A percentile compares a stretch with the other conserved stretches of the same genome.
Evolutionary conservation across 805 yeast species (phyloP).

Genomic region (Hanseniaspora thailandica): DNA sequence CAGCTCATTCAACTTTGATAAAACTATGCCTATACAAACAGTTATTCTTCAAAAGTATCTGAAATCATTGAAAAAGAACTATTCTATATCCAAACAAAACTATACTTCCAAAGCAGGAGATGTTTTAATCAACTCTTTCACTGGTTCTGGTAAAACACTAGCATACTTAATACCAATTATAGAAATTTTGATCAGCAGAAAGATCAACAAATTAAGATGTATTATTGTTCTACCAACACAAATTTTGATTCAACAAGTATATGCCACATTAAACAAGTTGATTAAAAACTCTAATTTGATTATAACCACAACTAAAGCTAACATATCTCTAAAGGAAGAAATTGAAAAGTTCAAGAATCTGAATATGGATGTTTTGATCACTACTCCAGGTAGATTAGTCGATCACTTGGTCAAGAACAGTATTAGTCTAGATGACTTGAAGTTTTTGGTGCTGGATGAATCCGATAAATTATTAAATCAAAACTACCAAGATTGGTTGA

Average conservation of each 20-base stretch:
- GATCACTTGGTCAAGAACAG: constrained; percentile 44
- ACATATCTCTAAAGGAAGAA: constrained; percentile 50
- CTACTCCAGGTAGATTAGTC: constrained; percentile 76
- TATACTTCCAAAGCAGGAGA: constrained; percentile 57
- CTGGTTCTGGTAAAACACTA: constrained; percentile 92
- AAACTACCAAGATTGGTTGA: constrained; percentile 86
- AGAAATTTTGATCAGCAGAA: constrained; percentile 49
- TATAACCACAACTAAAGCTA: constrained; percentile 44
- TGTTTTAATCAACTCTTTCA: constrained; percentile 78
- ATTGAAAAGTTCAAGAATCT: constrained; percentile 34
- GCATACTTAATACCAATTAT: constrained; percentile 79
- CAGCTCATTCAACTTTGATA: constrained; percentile 23
- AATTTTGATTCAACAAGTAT: constrained; percentile 75
- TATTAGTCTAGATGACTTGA: constrained; percentile 41
- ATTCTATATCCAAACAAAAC: constrained; percentile 25
- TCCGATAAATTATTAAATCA: constrained; percentile 77
- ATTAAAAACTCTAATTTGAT: constrained; percentile 53
- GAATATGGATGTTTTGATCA: constrained; percentile 55
- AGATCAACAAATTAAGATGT: constrained; percentile 64
- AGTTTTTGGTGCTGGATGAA: constrained; percentile 64
- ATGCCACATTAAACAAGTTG: constrained; percentile 46
- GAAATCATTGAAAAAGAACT: constrained; percentile 22
- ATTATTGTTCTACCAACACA: constrained; percentile 80
- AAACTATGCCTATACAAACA: constrained; percentile 29
- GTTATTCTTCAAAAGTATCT: constrained; percentile 23